These are phyloP conservation scores for Senecio squalidus DNA, from an alignment of 140 eudicot genomes.

Conservation along the genomic window DNA sequence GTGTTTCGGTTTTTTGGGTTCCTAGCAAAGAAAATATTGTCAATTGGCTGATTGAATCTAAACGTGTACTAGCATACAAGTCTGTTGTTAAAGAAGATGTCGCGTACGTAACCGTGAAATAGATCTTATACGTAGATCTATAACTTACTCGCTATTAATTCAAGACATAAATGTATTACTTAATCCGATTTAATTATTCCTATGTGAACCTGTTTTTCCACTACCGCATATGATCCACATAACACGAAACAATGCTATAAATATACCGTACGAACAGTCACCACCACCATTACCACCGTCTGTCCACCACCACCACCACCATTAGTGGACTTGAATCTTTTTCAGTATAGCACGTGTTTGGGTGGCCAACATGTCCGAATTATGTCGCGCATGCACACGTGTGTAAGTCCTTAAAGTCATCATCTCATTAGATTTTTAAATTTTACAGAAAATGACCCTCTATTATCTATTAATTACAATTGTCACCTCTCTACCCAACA, in stretches of 20 bases:
- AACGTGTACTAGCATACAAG: too few species aligned
- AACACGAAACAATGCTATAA: background rate
- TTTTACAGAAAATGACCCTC: constrained; percentile 16
- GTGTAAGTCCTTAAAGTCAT: constrained; percentile 20
- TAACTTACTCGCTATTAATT: too few species aligned
- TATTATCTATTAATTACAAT: constrained; percentile 7
- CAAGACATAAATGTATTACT: too few species aligned
- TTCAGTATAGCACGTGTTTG: constrained; percentile 20
- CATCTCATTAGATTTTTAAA: background rate
- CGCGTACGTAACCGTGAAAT: too few species aligned
- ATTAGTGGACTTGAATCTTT: constrained; percentile 11
- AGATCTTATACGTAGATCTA: too few species aligned
- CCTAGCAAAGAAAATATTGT: too few species aligned
- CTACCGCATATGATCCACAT: too few species aligned
- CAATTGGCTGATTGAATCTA: too few species aligned
- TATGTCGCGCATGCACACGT: constrained; percentile 34
- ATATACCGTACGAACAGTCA: constrained; percentile 4
- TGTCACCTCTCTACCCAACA: constrained; percentile 12
- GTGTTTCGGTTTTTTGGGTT: too few species aligned
- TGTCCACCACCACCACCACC: constrained; percentile 26
- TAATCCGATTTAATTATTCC: too few species aligned
- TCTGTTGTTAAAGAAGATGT: too few species aligned
- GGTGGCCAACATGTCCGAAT: constrained; percentile 28
- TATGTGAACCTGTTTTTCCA: too few species aligned
- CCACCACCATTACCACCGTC: constrained; percentile 16